These are phyloP conservation scores for Mortierella sp. DNA, from an alignment of 371 early-diverging fungal genomes.

Conservation along the genomic window DNA sequence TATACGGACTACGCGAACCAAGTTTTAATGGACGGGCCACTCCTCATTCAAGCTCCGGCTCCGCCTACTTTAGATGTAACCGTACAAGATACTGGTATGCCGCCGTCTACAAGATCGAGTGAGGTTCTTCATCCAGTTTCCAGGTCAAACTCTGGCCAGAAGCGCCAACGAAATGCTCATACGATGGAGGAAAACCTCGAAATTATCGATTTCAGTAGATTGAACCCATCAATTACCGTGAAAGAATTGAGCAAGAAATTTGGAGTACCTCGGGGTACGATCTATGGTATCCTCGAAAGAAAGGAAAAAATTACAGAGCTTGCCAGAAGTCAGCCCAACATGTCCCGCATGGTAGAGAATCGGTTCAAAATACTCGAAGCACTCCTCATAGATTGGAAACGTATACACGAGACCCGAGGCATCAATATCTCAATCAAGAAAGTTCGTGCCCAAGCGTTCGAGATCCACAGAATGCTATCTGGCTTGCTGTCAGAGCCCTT, in stretches of 20 bases:
- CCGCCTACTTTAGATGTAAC: no score
- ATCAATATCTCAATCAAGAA: neutral
- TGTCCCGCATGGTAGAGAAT: neutral
- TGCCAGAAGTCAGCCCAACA: neutral
- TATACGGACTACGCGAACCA: no score
- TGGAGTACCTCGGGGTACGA: neutral
- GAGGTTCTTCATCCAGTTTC: no score
- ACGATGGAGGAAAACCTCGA: neutral
- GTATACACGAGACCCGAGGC: neutral
- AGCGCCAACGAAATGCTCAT: neutral
- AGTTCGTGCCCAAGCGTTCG: slow-evolving; percentile 11
- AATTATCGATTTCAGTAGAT: neutral
- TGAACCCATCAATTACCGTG: neutral
- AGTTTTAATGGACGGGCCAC: no score
- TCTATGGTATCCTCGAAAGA: neutral
- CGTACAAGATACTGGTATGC: no score
- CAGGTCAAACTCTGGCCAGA: no score
- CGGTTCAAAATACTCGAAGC: slow-evolving; percentile 12
- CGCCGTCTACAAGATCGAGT: no score
- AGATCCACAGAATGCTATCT: slow-evolving; percentile 13
- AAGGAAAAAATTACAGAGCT: no score
- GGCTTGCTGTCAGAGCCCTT: neutral
- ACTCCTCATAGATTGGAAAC: slow-evolving; percentile 2
- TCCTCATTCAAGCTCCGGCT: no score
- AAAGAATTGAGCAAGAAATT: neutral